Percentiles rank a stretch among this genome's conserved stretches.
Conservation (phyloP, 345 rosid genomes). For the Eucalyptus guilfoylei region DNA sequence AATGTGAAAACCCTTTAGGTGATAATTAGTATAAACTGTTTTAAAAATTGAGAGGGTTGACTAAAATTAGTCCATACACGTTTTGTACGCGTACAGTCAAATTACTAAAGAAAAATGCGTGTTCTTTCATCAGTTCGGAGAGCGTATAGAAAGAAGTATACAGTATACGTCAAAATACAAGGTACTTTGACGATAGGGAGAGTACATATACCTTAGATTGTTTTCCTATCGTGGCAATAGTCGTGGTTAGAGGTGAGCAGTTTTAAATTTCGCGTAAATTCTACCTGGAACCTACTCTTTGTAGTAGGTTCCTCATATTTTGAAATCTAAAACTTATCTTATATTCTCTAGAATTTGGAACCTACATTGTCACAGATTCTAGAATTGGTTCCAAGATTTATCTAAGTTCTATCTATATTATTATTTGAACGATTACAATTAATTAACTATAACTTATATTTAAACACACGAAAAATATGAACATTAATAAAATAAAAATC, state of each 20-base stretch:
- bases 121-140: neutral
- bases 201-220: neutral
- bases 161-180: neutral
- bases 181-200: neutral
- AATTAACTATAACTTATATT: too few relatives aligned
- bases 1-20: neutral
- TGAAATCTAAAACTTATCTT: too few relatives aligned
- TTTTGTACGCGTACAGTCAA: neutral
- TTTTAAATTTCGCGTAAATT: too few relatives aligned
- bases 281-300: too few relatives aligned
- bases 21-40: neutral
- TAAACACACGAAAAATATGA: too few relatives aligned
- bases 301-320: too few relatives aligned
- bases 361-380: accelerated
- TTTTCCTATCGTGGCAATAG: neutral
- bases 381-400: too few relatives aligned
- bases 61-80: neutral
- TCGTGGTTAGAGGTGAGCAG: too few relatives aligned
- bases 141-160: neutral
- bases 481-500: too few relatives aligned
- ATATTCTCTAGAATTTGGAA: accelerated
- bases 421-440: too few relatives aligned
- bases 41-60: neutral
- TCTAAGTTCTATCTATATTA: too few relatives aligned
- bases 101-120: neutral